Conservation (phyloP, 768 basidiomycete genomes). For the Mycena polygramma region DNA sequence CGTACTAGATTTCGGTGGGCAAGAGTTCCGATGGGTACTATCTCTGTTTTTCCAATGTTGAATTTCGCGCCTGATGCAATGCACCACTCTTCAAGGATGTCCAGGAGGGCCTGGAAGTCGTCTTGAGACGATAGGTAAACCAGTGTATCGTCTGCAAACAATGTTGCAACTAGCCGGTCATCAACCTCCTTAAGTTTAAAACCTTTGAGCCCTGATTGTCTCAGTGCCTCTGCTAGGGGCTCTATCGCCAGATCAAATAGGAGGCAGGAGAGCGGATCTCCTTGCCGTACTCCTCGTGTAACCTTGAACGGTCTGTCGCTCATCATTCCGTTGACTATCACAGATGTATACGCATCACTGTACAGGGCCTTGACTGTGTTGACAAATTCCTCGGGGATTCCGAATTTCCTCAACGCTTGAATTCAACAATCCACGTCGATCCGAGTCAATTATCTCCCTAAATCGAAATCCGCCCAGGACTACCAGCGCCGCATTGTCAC, state of each 20-base stretch:
- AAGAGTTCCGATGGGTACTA: neutral
- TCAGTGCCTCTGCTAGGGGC: neutral
- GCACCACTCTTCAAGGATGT: neutral
- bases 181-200: neutral
- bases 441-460: no score
- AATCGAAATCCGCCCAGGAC: no score
- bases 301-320: constrained; percentile 30
- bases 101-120: neutral
- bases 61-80: neutral
- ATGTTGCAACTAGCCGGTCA: neutral
- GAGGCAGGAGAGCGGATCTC: constrained; percentile 36
- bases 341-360: constrained; percentile 6
- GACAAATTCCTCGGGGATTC: constrained; percentile 9
- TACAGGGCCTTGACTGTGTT: constrained; percentile 6
- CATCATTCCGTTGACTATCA: constrained; percentile 6
- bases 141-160: constrained; percentile 1
- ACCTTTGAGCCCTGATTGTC: no score
- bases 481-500: no score
- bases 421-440: no score
- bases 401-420: constrained; percentile 36
- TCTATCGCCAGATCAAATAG: constrained; percentile 12
- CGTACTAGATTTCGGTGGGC: neutral
- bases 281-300: constrained; percentile 27
- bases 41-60: neutral
- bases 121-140: neutral